Percentiles rank a stretch among this genome's conserved stretches.
Evolutionary conservation across 129 eudicot genomes (phyloP).

Genomic region (Saussurea involucrata): DNA sequence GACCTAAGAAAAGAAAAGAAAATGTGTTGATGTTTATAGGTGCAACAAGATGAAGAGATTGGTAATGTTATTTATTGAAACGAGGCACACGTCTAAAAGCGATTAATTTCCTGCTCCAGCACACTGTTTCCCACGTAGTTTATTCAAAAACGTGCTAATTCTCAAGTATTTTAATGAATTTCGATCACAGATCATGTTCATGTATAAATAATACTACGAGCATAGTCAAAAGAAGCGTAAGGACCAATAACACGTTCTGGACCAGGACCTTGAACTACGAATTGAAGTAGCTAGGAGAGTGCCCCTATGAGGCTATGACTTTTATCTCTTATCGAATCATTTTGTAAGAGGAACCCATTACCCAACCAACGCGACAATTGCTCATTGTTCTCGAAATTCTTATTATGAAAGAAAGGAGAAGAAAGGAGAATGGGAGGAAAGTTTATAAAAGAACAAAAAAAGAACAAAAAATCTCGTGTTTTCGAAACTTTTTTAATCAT

Average conservation of each 20-base stretch:
- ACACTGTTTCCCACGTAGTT: not conserved
- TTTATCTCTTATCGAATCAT: not conserved
- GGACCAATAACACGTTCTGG: not conserved
- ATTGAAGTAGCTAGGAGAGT: not conserved
- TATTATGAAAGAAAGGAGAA: too few species aligned
- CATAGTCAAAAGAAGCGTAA: not conserved
- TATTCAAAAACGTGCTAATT: not conserved
- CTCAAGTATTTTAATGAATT: not conserved
- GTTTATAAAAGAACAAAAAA: too few species aligned
- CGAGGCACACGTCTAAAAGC: conserved; percentile 1
- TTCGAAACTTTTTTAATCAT: too few species aligned
- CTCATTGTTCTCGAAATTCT: too few species aligned
- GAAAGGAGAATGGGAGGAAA: too few species aligned
- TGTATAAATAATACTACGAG: not conserved
- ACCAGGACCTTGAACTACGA: not conserved
- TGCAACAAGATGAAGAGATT: not conserved
- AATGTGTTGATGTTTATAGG: not conserved
- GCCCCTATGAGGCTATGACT: not conserved
- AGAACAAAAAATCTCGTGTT: too few species aligned
- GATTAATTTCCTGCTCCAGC: not conserved
- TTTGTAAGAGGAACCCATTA: not conserved
- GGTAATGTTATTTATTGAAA: not conserved
- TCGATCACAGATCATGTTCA: not conserved
- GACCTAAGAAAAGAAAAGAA: not conserved
- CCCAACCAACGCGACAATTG: too few species aligned